A percentile compares a stretch with the other conserved stretches of the same genome.
Evolutionary conservation across 176 grass and related monocot species (phyloP).

Genomic region (Rhipidocladum racemiflorum): DNA sequence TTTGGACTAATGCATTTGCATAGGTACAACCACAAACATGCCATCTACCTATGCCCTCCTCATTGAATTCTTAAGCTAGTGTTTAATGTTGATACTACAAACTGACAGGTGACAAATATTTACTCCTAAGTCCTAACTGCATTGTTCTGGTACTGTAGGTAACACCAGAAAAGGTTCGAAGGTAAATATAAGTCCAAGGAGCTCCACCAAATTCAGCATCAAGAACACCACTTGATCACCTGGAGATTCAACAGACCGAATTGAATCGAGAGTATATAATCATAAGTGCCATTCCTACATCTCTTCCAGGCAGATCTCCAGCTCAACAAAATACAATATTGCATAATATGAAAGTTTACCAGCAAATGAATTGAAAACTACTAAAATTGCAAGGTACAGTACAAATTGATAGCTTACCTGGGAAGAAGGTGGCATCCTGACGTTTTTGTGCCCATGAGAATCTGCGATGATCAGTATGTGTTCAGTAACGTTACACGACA

Average conservation of each 20-base stretch:
- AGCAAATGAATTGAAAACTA: background rate
- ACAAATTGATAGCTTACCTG: slow-evolving; percentile 25
- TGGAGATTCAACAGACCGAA: background rate
- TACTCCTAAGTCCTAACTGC: background rate
- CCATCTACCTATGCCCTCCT: background rate
- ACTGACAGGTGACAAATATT: background rate
- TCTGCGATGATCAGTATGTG: slow-evolving; percentile 15
- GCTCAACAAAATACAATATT: background rate
- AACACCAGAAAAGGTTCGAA: slow-evolving; percentile 47
- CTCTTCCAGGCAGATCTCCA: background rate
- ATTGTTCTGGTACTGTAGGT: background rate
- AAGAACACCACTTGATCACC: slow-evolving; percentile 50
- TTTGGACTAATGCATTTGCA: background rate
- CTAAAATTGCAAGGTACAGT: background rate
- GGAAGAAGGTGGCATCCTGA: slow-evolving; percentile 47
- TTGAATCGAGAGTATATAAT: background rate
- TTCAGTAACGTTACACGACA: background rate
- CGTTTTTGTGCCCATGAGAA: slow-evolving; percentile 79
- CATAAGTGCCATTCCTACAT: background rate
- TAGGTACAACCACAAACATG: background rate
- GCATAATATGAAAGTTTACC: background rate
- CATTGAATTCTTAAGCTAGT: background rate
- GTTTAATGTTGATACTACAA: background rate
- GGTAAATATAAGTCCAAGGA: slow-evolving; percentile 34
- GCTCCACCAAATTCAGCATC: slow-evolving; percentile 33